These are phyloP conservation scores for Chaetomium globosum DNA, from an alignment of 2,329 filamentous ascomycete species.

Conservation along the genomic window DNA sequence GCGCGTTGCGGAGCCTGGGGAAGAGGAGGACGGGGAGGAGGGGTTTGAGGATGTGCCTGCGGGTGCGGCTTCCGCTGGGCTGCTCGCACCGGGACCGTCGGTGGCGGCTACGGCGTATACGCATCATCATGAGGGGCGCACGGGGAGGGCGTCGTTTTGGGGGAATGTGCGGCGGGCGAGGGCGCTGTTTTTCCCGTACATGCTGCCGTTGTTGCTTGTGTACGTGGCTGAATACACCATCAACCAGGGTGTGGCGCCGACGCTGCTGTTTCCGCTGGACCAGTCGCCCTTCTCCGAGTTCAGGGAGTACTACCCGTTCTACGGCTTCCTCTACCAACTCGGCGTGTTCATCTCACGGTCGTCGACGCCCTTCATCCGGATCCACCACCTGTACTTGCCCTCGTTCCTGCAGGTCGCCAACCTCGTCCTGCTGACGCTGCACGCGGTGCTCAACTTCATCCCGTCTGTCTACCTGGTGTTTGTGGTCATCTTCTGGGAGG, in stretches of 20 bases:
- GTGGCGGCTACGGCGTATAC: conserved; percentile 47
- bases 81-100: conserved; percentile 51
- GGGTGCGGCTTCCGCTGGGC: conserved; percentile 50
- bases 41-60: conserved; percentile 42
- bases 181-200: conserved; percentile 74
- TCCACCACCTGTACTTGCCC: conserved; percentile 79
- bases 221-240: conserved; percentile 97
- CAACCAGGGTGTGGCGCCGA: conserved; percentile 91
- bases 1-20: conserved; percentile 42
- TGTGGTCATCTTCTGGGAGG: conserved; percentile 87
- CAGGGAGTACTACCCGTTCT: conserved; percentile 90
- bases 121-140: not conserved
- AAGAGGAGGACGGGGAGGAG: conserved; percentile 41
- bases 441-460: conserved; percentile 79
- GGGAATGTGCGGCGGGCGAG: conserved; percentile 67
- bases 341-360: conserved; percentile 95
- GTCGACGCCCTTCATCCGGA: conserved; percentile 81
- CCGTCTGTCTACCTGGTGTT: conserved; percentile 88
- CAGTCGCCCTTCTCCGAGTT: conserved; percentile 77
- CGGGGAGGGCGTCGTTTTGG: conserved; percentile 41
- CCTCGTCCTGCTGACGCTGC: conserved; percentile 69
- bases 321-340: conserved; percentile 90
- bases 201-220: conserved; percentile 88
- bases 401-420: conserved; percentile 82
- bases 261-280: conserved; percentile 79